These are phyloP conservation scores for Hypoxylon lenormandii DNA, from an alignment of 495 filamentous ascomycete genomes.

Conservation along the genomic window DNA sequence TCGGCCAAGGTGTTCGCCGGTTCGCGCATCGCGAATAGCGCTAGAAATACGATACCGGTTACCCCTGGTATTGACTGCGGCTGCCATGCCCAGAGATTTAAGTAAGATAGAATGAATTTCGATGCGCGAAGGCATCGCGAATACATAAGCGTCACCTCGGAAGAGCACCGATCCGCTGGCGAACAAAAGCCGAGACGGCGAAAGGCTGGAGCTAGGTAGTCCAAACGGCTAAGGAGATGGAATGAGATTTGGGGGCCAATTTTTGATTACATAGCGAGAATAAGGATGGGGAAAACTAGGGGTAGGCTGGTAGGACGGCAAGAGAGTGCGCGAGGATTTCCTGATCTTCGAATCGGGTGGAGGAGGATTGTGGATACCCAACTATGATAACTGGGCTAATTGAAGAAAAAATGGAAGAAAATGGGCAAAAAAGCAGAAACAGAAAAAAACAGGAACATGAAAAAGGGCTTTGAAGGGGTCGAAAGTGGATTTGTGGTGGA, in stretches of 20 bases:
- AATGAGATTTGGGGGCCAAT: conserved; percentile 17
- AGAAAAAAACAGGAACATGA: not conserved
- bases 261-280: conserved; percentile 1
- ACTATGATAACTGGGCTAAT: not conserved
- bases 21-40: conserved; percentile 20
- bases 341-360: conserved; percentile 29
- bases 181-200: conserved; percentile 20
- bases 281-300: conserved; percentile 3
- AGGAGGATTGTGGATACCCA: not conserved
- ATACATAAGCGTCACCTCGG: conserved; percentile 18
- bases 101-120: conserved; percentile 7
- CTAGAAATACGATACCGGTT: conserved; percentile 14
- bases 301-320: conserved; percentile 14
- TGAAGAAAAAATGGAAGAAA: not conserved
- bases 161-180: not conserved
- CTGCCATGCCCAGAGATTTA: conserved; percentile 14
- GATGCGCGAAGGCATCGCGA: conserved; percentile 10
- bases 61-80: conserved; percentile 17
- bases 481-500: conserved; percentile 2
- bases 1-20: conserved; percentile 1
- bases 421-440: no score
- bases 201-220: conserved; percentile 1
- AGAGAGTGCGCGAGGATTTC: conserved; percentile 24
- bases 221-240: not conserved
- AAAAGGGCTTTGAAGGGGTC: conserved; percentile 9